Evolutionary conservation across 2,329 filamentous ascomycete species (phyloP), one percentile per base, ranked within the genome.

Genomic region (Reticulascus tulasneorum): DNA sequence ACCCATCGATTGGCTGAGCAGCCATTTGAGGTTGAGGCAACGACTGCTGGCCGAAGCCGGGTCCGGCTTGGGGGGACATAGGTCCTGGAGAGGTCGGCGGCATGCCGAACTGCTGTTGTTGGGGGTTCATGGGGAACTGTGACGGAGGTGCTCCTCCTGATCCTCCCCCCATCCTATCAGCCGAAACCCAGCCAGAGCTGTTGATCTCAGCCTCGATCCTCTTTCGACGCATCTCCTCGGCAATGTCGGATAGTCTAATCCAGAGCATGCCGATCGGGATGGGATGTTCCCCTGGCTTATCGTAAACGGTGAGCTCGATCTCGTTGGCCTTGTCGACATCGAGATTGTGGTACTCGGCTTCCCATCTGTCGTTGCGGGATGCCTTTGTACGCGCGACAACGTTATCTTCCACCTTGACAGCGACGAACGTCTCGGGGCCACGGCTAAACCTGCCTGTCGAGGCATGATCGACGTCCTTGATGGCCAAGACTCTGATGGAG

Each of bases 241-340:
- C 88, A 47, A 98, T 94, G 59, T 98, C 93, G 12, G 93, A 94
- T 55, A 98, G 91, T 42, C 93, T 78, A 40, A 98, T 82, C 93
- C 93, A 98, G 11, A 97, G 75, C 74, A 98, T 82, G 38, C 84
- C 93, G 53, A 98, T 95, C 25, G 93, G 93, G 33, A 94, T 81
- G 11, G 90, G 83, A 50, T 94, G 86, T 51, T 96, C 90, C 45
- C 83, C 82, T 3, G 89, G 83, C 65, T 94, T 96, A 60, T 98
- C 93, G 62, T 98, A 98, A 9, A 98, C 90, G 0, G 89, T 97
- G 35, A 98, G 78, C 59, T 98, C 93, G 44, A 98, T 88, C 64
- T 98, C 93, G 62, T 98, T 98, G 34, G 93, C 93, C 68, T 97
- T 97, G 64, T 97, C 91, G 38, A 98, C 93, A 47, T 93, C 87